Base-by-base conservation (phyloP, 345 rosid species). In the Crucihimalaya himalaica region DNA sequence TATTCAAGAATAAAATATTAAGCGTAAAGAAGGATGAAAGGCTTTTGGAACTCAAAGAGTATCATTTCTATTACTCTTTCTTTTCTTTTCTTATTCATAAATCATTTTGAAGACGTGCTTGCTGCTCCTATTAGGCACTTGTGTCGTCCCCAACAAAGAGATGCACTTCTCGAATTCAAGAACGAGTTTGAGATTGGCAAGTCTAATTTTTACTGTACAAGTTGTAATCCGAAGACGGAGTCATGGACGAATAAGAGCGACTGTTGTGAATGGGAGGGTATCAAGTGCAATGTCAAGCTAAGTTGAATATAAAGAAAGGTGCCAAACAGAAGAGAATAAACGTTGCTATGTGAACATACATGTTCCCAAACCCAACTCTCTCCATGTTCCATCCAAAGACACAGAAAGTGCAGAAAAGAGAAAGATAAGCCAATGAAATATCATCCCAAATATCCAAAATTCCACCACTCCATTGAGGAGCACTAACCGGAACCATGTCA, bases 361-460 rank as follows among this genome's bases (percentile, higher is more conserved):
- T 89, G 84, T 94, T 94, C 37, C 98, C 98, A 62, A 94, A 89
- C 18, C 97, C 95, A 32, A 94, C 88, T 73, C 97, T 88, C 76
- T 94, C 97, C 99, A 89, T 89, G 73, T 94, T 91, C 99, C 97
- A 89, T 43, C 98, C 97, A 32, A 94, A 94, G 45, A 91, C 97
- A 83, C 95, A 94, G 75, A 83, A 94, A 13, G 81, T 84, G 71
- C 97, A 94, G 77, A 89, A 88, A 5, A 87, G 85, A 5, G 97
- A 95, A 3, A 95, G 87, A 52, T 90, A 90, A 5, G 99, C 97
- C 8, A 88, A 46, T 31, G 97, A 86, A 57, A 92, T 88, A 76
- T 95, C 93, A 42, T 93, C 86, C 94, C 97, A 91, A 53, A 93
- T 79, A 79, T 91, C 97, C 14, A 89, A 78, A 62, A 91, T 79